Conservation (phyloP, 139 green algal genomes). For the Picochlorum sp. region DNA sequence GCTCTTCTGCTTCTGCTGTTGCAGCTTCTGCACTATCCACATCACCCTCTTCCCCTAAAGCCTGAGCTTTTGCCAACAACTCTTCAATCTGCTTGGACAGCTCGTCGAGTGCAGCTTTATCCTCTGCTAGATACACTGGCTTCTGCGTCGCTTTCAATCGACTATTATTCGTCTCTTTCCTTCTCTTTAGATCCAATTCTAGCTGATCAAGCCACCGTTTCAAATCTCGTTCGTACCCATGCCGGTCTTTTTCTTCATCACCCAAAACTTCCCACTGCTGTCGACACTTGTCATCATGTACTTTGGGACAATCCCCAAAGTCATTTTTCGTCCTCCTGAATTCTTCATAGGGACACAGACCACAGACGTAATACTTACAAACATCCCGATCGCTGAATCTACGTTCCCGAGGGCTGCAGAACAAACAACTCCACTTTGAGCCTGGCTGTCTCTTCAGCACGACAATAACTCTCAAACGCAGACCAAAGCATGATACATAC, state of each 20-base stretch:
- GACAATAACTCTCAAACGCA: too few relatives aligned
- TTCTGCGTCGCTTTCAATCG: constrained; percentile 12
- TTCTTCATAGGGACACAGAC: constrained; percentile 39
- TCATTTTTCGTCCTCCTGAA: constrained; percentile 42
- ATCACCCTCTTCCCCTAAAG: constrained; percentile 33
- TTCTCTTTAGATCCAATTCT: constrained; percentile 26
- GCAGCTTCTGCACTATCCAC: constrained; percentile 31
- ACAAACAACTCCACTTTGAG: too few relatives aligned
- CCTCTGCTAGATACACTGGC: constrained; percentile 6
- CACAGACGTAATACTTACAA: constrained; percentile 29
- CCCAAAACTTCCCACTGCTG: constrained; percentile 26
- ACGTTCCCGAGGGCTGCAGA: too few relatives aligned
- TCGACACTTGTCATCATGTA: constrained; percentile 30
- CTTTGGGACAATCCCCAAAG: constrained; percentile 24
- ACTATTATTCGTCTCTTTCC: constrained; percentile 25
- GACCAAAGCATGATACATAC: neutral
- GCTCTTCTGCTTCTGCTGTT: constrained; percentile 12
- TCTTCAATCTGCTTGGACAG: constrained; percentile 26
- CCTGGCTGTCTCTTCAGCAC: too few relatives aligned
- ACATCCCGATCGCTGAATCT: constrained; percentile 30
- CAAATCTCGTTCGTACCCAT: constrained; percentile 31
- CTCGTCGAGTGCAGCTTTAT: constrained; percentile 21
- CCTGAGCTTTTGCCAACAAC: constrained; percentile 17
- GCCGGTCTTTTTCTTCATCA: constrained; percentile 22
- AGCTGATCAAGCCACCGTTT: constrained; percentile 27